Base-by-base conservation (phyloP, 768 basidiomycete species). In the Lactifluus echinatus region DNA sequence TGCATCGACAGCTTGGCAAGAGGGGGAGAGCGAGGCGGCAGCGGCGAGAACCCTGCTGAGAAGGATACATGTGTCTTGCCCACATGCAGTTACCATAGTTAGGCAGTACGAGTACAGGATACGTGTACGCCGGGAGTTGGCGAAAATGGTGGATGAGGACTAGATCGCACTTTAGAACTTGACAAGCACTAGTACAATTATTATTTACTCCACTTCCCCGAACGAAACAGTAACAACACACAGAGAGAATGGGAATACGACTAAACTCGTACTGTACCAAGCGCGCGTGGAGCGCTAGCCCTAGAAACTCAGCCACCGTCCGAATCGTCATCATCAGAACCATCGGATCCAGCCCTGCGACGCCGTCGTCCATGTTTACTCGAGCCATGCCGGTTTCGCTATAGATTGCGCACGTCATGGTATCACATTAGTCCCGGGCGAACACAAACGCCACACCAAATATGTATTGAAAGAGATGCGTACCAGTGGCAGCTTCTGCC, bases 401-500 rank as follows among this genome's bases (percentile, higher is more conserved):
- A 63, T 26, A 56, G 17, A 23, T 33, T 12, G 23, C 23, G 24
- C 4, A 19, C 39, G 29, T n/a, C 39, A 53, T 40, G 23, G 40
- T 50, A 55, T 60, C 37, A 39, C 63, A 53, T 68, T 63, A 40
- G 54, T 55, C 34, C 57, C 52, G 66, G 44, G 56, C 64, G 26
- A 37, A 19, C 12, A 54, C 66, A 53, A 56, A 55, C 53, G 51
- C 40, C 26, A 44, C 17, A 44, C 24, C 53, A 34, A 60, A 31
- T 7, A 51, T 57, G 39, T 42, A 21, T 4, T n/a, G n/a, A 46
- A 54, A 43, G 47, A 43, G 53, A 52, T 51, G 52, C 66, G 69
- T 69, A 91, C 89, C 78, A 91, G 69, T 48, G 89, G 90, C 56
- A 93, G 75, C 70, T 92, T 91, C 74, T 92, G 88, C 29, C 89